Evolutionary conservation across 805 yeast species (phyloP).

Genomic region (Jamesozyma spencerorum): DNA sequence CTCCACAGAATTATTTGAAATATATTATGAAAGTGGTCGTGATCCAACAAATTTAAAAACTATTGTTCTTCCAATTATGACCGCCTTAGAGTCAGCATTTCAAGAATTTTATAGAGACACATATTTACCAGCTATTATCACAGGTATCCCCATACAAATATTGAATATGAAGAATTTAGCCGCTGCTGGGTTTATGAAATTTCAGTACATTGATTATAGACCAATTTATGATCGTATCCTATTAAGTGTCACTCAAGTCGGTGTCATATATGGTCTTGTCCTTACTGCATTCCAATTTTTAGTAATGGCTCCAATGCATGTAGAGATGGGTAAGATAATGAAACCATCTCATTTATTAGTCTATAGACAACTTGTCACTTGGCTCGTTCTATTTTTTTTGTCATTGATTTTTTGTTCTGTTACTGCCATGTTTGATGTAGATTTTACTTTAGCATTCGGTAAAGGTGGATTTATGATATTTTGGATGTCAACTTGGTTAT

Average conservation of each 20-base stretch:
- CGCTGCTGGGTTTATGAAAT: constrained; percentile 26
- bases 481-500: constrained; percentile 60
- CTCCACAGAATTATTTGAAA: constrained; percentile 26
- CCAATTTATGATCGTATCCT: constrained; percentile 44
- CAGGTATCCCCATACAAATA: constrained; percentile 13
- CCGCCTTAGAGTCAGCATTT: constrained; percentile 26
- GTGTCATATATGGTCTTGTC: constrained; percentile 61
- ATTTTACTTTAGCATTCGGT: constrained; percentile 51
- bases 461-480: constrained; percentile 62
- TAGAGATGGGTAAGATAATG: constrained; percentile 37
- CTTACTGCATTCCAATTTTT: constrained; percentile 62
- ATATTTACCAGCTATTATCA: constrained; percentile 6
- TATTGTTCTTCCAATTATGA: constrained; percentile 37
- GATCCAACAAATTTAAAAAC: constrained; percentile 43
- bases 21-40: constrained; percentile 53
- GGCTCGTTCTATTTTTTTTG: constrained; percentile 43
- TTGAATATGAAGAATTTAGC: constrained; percentile 6
- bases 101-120: constrained; percentile 2
- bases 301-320: constrained; percentile 50
- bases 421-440: constrained; percentile 59
- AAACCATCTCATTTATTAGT: constrained; percentile 38
- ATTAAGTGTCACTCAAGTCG: constrained; percentile 67
- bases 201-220: constrained; percentile 35
- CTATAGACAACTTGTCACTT: constrained; percentile 43
- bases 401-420: constrained; percentile 52